Base-by-base conservation (phyloP, 2,329 filamentous ascomycete species). In the Pseudohalonectria lignicola region DNA sequence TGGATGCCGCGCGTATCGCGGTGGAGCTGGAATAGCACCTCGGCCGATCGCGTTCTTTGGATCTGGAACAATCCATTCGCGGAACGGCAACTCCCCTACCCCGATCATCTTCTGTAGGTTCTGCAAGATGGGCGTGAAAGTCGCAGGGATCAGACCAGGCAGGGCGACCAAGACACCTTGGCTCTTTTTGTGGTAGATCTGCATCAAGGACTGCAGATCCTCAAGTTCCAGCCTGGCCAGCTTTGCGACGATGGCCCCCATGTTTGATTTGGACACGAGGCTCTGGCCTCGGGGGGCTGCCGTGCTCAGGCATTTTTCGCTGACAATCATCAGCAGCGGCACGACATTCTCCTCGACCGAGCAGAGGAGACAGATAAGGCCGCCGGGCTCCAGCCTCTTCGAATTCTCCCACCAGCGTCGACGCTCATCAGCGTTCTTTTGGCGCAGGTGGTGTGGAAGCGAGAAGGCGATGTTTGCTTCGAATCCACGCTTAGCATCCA, bases 71-170 rank as follows among this genome's bases (percentile, higher is more conserved):
- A 74, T 49, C 16, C 73, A 52, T 3, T 71, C 52, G 9, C 60
- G 48, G 37, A 76, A 74, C 2, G 74, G 72, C 2, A 77, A 42
- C 21, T 62, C 48, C 1, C 54, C 53, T 13, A 43, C 55, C 11
- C 47, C 46, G 9, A 61, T 63, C 59, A 79, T 73, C 1, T 53
- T 49, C 47, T 82, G 73, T 3, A 82, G 55, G 0, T 69, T 69
- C 31, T 61, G 53, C 0, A 82, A 58, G 0, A 70, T 77, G 19
- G 72, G 70, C 19, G 65, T 55, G 45, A 82, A 81, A 0, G 76
- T 64, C 0, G 69, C 64, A 3, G 79, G 56, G 2, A 82, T 52
- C 4, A 81, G 57, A 0, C 70, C 71, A 0, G 76, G 77, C 40
- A 82, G 80, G 44, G 82, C 77, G 1, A 81, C 62, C 1, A 82